Conservation (phyloP, 1,284 basidiomycete genomes). For the Tilletia caries region DNA sequence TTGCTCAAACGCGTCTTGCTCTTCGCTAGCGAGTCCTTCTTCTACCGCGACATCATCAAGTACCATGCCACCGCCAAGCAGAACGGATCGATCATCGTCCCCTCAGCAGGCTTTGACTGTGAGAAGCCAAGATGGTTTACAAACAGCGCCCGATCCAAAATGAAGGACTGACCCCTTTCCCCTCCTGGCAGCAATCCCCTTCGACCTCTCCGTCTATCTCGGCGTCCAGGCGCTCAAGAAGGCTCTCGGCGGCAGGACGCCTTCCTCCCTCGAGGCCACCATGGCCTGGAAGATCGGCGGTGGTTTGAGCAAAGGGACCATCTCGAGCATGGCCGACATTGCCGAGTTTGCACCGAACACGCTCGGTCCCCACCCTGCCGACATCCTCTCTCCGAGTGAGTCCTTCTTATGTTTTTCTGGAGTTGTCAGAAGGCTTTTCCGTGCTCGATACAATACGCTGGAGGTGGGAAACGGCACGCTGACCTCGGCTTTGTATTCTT, state of each 20-base stretch:
- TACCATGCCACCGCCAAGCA: slow-evolving; percentile 68
- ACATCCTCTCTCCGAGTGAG: slow-evolving; percentile 1
- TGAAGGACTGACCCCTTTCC: too few relatives aligned
- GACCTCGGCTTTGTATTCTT: not conserved
- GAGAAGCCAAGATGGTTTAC: slow-evolving; percentile 14
- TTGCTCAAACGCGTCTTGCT: not conserved
- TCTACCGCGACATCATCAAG: slow-evolving; percentile 61
- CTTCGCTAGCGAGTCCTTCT: slow-evolving; percentile 54
- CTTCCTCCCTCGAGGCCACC: slow-evolving; percentile 57
- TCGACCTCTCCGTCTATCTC: slow-evolving; percentile 64
- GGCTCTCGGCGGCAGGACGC: slow-evolving; percentile 54
- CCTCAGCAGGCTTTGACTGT: slow-evolving; percentile 70
- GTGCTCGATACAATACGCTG: too few relatives aligned
- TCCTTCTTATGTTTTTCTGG: not conserved
- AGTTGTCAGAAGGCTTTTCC: too few relatives aligned
- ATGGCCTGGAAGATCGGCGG: slow-evolving; percentile 1
- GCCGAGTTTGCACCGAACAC: slow-evolving; percentile 5
- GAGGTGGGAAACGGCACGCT: too few relatives aligned
- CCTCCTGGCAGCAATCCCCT: slow-evolving; percentile 62
- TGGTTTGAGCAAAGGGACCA: slow-evolving; percentile 11
- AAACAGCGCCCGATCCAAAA: not conserved
- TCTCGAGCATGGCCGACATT: slow-evolving; percentile 2
- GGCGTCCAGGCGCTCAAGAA: slow-evolving; percentile 60
- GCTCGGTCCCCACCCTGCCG: not conserved
- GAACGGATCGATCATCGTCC: slow-evolving; percentile 67